Conservation (phyloP, 2,329 filamentous ascomycete species). For the Dryadomyces sulphureus region DNA sequence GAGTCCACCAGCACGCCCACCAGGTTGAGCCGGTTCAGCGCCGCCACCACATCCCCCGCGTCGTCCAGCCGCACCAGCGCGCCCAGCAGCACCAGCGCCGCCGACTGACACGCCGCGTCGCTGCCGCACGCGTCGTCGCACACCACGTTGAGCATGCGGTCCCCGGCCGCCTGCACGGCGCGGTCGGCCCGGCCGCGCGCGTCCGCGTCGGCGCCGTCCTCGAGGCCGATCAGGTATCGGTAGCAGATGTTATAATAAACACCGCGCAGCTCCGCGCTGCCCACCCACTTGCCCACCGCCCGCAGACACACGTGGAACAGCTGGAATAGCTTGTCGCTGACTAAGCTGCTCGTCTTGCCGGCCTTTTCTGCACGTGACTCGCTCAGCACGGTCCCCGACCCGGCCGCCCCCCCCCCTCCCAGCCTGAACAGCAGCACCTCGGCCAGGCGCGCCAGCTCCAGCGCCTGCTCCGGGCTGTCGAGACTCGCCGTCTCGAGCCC, state of each 20-base stretch:
- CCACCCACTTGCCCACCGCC: slow-evolving; percentile 60
- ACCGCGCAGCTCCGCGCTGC: slow-evolving; percentile 58
- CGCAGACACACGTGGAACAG: slow-evolving; percentile 78
- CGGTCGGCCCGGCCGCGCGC: too few relatives aligned
- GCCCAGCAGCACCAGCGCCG: slow-evolving; percentile 73
- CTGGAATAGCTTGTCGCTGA: slow-evolving; percentile 80
- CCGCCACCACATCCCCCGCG: slow-evolving; percentile 59
- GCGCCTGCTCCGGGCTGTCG: slow-evolving; percentile 52
- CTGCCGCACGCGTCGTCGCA: slow-evolving; percentile 90
- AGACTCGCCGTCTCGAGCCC: slow-evolving; percentile 68
- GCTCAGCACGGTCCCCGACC: background rate
- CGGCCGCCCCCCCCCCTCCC: slow-evolving; percentile 29
- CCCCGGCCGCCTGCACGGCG: too few relatives aligned
- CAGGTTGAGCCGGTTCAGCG: slow-evolving; percentile 77
- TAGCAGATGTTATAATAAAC: slow-evolving; percentile 88
- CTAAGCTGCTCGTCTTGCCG: slow-evolving; percentile 49
- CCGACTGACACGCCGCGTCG: slow-evolving; percentile 66
- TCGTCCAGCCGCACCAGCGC: slow-evolving; percentile 61
- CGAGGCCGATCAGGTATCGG: slow-evolving; percentile 62
- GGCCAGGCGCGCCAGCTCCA: slow-evolving; percentile 64
- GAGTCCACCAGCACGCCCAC: slow-evolving; percentile 81
- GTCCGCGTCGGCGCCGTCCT: too few relatives aligned
- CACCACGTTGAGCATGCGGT: slow-evolving; percentile 67
- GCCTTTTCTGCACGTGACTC: slow-evolving; percentile 25
- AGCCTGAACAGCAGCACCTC: slow-evolving; percentile 59